Percentiles rank a stretch among this genome's conserved stretches.
phyloP scores from a whole-genome alignment of 257 asterid species.

The Salvia miltiorrhiza region DNA sequence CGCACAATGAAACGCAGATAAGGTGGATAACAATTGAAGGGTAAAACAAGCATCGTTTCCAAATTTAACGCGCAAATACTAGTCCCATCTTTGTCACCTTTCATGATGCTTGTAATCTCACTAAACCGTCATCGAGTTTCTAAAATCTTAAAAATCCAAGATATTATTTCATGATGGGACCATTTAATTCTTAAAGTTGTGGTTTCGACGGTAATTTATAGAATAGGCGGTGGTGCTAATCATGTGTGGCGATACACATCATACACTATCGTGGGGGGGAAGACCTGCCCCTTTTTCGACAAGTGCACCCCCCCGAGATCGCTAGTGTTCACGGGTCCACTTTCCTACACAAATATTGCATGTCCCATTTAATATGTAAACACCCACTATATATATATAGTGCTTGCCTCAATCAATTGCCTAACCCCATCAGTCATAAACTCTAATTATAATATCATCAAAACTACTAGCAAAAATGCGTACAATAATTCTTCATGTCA shows the following conservation, averaged over 20 bases:
- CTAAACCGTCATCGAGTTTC: too few species aligned
- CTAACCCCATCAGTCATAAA: not conserved
- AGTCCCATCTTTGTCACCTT: not conserved
- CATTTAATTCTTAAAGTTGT: conserved; percentile 14
- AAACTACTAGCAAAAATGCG: too few species aligned
- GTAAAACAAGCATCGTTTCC: too few species aligned
- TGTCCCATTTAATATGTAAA: conserved; percentile 9
- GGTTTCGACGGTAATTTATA: conserved; percentile 22
- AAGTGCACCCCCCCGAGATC: conserved; percentile 28
- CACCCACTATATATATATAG: conserved; percentile 26
- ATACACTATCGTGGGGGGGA: conserved; percentile 12
- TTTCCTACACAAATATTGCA: conserved; percentile 6
- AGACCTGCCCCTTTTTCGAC: not conserved
- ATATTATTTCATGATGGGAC: conserved; percentile 25
- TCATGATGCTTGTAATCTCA: not conserved
- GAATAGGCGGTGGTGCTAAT: conserved; percentile 38
- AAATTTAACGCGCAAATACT: not conserved
- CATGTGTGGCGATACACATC: conserved; percentile 33
- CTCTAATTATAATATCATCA: too few species aligned
- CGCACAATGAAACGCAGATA: too few species aligned
- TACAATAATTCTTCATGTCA: not conserved
- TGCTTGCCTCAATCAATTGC: not conserved
- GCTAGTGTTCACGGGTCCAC: conserved; percentile 14
- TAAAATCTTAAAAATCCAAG: not conserved
- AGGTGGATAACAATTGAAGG: too few species aligned